Conservation (phyloP, 2,329 filamentous ascomycete species). For the Harringtonia aguacate region DNA sequence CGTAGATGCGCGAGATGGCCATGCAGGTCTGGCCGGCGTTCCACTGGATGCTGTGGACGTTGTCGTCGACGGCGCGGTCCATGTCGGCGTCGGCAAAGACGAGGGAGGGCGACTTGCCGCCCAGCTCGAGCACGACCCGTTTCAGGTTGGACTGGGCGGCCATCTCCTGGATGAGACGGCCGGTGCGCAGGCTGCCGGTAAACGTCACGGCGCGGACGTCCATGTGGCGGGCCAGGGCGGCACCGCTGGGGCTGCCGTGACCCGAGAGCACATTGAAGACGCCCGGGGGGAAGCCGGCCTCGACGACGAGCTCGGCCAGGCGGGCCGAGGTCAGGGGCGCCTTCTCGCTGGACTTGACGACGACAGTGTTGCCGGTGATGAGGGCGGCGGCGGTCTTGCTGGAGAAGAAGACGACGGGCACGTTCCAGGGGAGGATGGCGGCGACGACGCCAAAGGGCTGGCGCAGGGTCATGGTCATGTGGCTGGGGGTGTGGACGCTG, state of each 20-base stretch:
- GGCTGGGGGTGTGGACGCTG: slow-evolving; percentile 35
- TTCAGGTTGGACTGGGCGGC: slow-evolving; percentile 49
- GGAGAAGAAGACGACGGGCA: slow-evolving; percentile 53
- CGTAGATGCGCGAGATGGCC: slow-evolving; percentile 35
- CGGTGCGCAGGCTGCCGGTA: slow-evolving; percentile 49
- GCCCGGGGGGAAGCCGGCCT: slow-evolving; percentile 59
- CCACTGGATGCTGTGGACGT: slow-evolving; percentile 21
- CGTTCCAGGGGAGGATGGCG: slow-evolving; percentile 56
- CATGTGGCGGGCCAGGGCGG: slow-evolving; percentile 13
- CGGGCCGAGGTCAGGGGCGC: slow-evolving; percentile 45
- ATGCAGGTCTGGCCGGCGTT: slow-evolving; percentile 39
- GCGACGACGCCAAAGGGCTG: slow-evolving; percentile 43
- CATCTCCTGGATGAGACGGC: slow-evolving; percentile 49
- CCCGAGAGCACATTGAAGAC: slow-evolving; percentile 60
- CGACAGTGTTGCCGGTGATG: slow-evolving; percentile 44
- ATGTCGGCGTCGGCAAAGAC: slow-evolving; percentile 48
- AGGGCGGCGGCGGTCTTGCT: slow-evolving; percentile 57
- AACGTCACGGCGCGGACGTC: slow-evolving; percentile 50
- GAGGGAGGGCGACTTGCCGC: slow-evolving; percentile 49
- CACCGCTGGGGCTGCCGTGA: slow-evolving; percentile 29
- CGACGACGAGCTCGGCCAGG: slow-evolving; percentile 49
- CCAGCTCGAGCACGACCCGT: slow-evolving; percentile 49
- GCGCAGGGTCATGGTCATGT: slow-evolving; percentile 31
- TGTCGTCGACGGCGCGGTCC: slow-evolving; percentile 44
- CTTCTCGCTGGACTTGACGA: slow-evolving; percentile 48